Conservation (phyloP, 2,329 filamentous ascomycete species). For the Venturia aucupariae region DNA sequence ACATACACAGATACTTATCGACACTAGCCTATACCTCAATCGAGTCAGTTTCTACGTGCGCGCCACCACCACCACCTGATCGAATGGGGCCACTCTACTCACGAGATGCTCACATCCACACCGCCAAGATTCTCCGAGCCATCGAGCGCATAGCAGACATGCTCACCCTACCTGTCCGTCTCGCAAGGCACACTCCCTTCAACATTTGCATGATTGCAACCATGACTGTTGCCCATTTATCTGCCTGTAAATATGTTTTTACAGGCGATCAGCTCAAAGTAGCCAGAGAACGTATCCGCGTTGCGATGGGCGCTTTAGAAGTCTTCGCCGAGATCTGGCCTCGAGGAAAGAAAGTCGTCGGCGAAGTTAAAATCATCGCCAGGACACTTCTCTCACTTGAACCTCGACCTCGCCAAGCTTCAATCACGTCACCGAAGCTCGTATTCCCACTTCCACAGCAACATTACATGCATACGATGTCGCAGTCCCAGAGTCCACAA, state of each 20-base stretch:
- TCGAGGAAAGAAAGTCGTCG: slow-evolving; percentile 58
- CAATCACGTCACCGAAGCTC: neutral
- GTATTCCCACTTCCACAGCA: neutral
- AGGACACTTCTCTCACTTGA: neutral
- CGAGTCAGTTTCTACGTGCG: slow-evolving; percentile 49
- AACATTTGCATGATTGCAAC: slow-evolving; percentile 74
- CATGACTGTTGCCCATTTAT: slow-evolving; percentile 72
- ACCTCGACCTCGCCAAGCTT: neutral
- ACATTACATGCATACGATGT: neutral
- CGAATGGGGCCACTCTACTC: slow-evolving; percentile 24
- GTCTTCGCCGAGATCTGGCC: slow-evolving; percentile 61
- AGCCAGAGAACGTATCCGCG: slow-evolving; percentile 59
- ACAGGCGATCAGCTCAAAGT: slow-evolving; percentile 50
- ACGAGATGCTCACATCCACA: slow-evolving; percentile 54
- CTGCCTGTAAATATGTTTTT: slow-evolving; percentile 56
- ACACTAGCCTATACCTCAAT: slow-evolving; percentile 28
- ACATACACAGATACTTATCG: slow-evolving; percentile 35
- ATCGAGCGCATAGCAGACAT: slow-evolving; percentile 69
- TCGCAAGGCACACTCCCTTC: slow-evolving; percentile 70
- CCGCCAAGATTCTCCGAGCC: slow-evolving; percentile 68
- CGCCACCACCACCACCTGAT: slow-evolving; percentile 38
- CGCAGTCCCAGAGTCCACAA: neutral
- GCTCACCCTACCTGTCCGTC: slow-evolving; percentile 61
- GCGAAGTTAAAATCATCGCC: slow-evolving; percentile 69
- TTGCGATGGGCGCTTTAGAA: slow-evolving; percentile 72